phyloP scores from a whole-genome alignment of 345 rosid species.

The Salix brachista region DNA sequence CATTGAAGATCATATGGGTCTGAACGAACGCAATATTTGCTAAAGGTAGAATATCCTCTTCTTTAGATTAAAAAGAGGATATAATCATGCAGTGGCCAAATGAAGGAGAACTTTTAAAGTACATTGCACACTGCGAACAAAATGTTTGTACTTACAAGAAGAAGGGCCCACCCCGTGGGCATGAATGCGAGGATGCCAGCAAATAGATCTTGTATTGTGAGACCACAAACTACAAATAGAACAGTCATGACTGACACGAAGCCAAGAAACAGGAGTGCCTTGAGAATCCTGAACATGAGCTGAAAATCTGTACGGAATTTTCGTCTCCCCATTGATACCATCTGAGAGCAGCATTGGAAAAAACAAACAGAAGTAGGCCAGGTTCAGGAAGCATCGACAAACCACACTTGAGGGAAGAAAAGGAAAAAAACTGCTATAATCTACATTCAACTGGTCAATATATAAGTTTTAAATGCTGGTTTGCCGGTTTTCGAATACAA shows the following conservation, averaged over 20 bases:
- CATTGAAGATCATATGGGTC: too few species aligned
- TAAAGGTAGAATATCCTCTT: too few species aligned
- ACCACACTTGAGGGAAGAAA: not conserved
- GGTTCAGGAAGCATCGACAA: not conserved
- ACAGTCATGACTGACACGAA: conserved; percentile 84
- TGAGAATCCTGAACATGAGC: conserved; percentile 90
- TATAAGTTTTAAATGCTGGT: not conserved
- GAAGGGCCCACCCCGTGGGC: conserved; percentile 87
- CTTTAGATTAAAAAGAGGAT: not conserved
- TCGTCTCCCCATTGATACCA: conserved; percentile 81
- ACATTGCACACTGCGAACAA: not conserved
- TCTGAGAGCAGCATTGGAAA: conserved; percentile 34
- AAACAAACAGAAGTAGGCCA: not conserved
- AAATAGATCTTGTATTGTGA: conserved; percentile 64
- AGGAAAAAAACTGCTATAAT: not conserved
- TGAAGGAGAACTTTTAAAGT: not conserved
- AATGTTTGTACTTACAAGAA: conserved; percentile 59
- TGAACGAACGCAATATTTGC: too few species aligned
- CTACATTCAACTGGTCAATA: not conserved
- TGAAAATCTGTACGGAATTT: conserved; percentile 73
- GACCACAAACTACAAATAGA: conserved; percentile 59
- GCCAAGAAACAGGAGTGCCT: conserved; percentile 87
- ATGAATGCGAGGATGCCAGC: conserved; percentile 75
- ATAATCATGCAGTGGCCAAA: not conserved
- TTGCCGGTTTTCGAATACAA: not conserved